Base-by-base conservation (phyloP, 2,329 filamentous ascomycete species). In the Fusarium brevicatenulatum region DNA sequence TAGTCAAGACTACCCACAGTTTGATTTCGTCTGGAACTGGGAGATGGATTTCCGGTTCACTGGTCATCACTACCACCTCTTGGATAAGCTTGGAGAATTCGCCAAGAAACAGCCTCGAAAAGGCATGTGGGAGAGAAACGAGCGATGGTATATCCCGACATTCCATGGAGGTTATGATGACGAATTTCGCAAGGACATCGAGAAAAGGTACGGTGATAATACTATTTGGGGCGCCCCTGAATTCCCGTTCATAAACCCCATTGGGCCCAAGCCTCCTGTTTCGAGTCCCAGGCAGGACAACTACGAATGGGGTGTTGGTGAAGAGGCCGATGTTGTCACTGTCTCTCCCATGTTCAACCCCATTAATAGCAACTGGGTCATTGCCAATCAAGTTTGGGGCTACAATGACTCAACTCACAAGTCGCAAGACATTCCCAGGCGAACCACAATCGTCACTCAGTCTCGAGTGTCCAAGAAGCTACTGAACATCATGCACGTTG, bases 21-120 rank as follows among this genome's bases (percentile, higher is more conserved):
- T 93, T 72, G 92, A 95, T 74, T 94, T 89, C 76, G 87, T 94
- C 74, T 96, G 93, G 93, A 95, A 95, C 80, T 95, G 93, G 93
- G 94, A 96, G 79, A 93, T 94, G 82, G 93, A 96, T 78, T 91
- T 92, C 37, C 88, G 94, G 53, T 92, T 92, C 78, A 94, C 91
- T 0, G 93, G 93, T 13, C 93, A 96, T 71, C 91, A 95, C 82
- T 95, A 95, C 81, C 91, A 95, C 75, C 89, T 95, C 72, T 88
- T 94, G 47, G 88, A 91, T 74, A 91, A 91, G 69, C 81, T 94
- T 12, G 82, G 83, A 28, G 81, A 86, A 4, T 94, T 93, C 83
- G 88, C 89, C 32, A 88, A 87, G 80, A 87, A 86, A 68, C 92
- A 94, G 80, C 92, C 92, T 13, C 89, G 92, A 63, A 91, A 91